Evolutionary conservation across 805 yeast genomes (phyloP), one percentile per base, ranked within the genome.

Genomic region (Cyberlindnera subsufficiens): DNA sequence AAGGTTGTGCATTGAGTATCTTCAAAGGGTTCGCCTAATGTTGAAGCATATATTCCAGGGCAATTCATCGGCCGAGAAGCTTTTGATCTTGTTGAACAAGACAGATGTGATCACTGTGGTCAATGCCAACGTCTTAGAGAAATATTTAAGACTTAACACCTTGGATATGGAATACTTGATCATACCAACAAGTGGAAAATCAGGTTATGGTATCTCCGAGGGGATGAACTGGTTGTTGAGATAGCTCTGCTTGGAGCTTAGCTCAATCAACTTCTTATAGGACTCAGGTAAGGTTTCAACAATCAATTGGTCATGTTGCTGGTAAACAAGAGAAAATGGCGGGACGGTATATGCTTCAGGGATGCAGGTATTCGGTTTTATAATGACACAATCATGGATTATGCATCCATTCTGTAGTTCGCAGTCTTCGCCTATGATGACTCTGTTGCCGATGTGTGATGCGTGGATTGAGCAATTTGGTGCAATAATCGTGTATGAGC

Each of bases 301-400:
- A 6, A 13, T 15, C n/a, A 31, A n/a, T 13, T 9, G n/a, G 11
- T 13, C 29, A 13, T 16, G 14, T 14, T 20, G 40, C 20, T 17
- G 17, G 29, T 32, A 43, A 15, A 76, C 80, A 25, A 66, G 59
- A 31, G 75, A 66, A 47, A 68, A 77, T 0, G 82, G 77, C 3
- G 83, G 80, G n/a, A 77, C 63, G 19, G 71, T 68, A 44, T 58
- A 57, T 14, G 62, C 64, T 3, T 66, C 60, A 0, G 79, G 78
- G 3, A 78, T 48, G 3, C 50, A 45, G 0, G 74, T 64, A 13
- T 67, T 68, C 39, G 65, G 60, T 18, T 67, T 65, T 4, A 78
- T 62, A 3, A 74, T 46, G 42, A 78, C 74, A 52, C 81, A 74
- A 39, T 78, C 85, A 51, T 75, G 68, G 13, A 78, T 57, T 1